phyloP scores from a whole-genome alignment of 441 rosid species.

The Pelargonium fulgidum region DNA sequence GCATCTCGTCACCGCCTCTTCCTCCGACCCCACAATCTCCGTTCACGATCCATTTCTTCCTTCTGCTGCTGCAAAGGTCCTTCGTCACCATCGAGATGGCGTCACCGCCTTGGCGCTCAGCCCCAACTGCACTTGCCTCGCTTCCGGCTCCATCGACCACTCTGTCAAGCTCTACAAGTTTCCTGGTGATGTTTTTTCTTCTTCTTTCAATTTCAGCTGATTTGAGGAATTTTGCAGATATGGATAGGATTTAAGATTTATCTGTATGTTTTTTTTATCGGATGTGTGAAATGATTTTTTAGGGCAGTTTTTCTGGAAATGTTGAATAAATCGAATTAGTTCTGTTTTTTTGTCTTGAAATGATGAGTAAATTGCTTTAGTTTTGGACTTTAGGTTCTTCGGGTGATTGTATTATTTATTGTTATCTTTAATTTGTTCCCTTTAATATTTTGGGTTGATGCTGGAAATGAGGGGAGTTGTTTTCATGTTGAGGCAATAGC shows the following conservation, averaged over 20 bases:
- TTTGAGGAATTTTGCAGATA: background rate
- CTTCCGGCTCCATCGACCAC: conserved; percentile 87
- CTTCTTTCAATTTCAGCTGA: background rate
- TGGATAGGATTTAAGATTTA: background rate
- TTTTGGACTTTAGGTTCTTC: background rate
- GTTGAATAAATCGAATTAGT: background rate
- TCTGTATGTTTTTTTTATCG: background rate
- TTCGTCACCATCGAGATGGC: conserved; percentile 92
- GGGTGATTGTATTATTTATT: background rate
- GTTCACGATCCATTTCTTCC: conserved; percentile 67
- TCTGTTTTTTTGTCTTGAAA: background rate
- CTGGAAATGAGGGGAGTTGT: background rate
- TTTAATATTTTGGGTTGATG: background rate
- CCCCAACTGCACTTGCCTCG: conserved; percentile 82
- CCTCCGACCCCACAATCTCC: conserved; percentile 61
- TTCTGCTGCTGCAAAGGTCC: conserved; percentile 51
- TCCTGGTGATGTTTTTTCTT: conserved; percentile 39
- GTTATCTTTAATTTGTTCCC: background rate
- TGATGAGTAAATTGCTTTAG: background rate
- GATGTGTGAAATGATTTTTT: background rate
- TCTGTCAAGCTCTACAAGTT: conserved; percentile 95
- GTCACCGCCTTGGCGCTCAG: conserved; percentile 79
- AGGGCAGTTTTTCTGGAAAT: background rate
- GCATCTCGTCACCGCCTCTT: conserved; percentile 79
- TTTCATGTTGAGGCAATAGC: background rate